phyloP scores from a whole-genome alignment of 768 basidiomycete genomes.

The Nevesoporus exiguus region DNA sequence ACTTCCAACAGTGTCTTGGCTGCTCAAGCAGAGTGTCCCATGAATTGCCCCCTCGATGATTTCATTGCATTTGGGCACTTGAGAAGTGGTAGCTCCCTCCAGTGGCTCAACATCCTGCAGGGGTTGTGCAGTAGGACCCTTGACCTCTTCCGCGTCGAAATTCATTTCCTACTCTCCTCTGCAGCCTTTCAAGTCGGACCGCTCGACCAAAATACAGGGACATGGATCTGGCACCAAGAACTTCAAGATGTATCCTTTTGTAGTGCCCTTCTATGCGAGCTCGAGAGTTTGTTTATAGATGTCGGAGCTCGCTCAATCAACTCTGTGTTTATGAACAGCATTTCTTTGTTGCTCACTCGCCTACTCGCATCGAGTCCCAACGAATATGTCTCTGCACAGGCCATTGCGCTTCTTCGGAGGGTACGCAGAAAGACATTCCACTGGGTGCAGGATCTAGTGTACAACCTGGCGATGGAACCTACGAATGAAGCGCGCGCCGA shows the following conservation, averaged over 20 bases:
- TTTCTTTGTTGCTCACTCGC: constrained; percentile 26
- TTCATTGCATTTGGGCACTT: too few species aligned
- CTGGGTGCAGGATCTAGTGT: neutral
- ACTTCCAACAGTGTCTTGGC: neutral
- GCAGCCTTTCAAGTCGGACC: neutral
- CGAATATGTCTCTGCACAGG: neutral
- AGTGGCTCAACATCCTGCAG: neutral
- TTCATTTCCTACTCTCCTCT: neutral
- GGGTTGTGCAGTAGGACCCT: neutral
- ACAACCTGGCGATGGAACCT: neutral
- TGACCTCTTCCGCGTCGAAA: neutral
- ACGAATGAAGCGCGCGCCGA: neutral
- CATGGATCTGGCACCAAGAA: too few species aligned
- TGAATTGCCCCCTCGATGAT: neutral
- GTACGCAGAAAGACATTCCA: too few species aligned
- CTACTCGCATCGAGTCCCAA: too few species aligned
- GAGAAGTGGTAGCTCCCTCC: too few species aligned
- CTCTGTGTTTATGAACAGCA: constrained; percentile 26
- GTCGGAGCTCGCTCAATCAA: constrained; percentile 18
- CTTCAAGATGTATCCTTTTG: neutral
- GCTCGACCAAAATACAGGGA: neutral
- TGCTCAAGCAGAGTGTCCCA: neutral
- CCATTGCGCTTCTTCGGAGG: neutral
- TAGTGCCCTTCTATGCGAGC: neutral
- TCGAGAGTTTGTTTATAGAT: neutral